Base-by-base conservation (phyloP, 2,329 filamentous ascomycete genomes). In the Fusarium torulosum region DNA sequence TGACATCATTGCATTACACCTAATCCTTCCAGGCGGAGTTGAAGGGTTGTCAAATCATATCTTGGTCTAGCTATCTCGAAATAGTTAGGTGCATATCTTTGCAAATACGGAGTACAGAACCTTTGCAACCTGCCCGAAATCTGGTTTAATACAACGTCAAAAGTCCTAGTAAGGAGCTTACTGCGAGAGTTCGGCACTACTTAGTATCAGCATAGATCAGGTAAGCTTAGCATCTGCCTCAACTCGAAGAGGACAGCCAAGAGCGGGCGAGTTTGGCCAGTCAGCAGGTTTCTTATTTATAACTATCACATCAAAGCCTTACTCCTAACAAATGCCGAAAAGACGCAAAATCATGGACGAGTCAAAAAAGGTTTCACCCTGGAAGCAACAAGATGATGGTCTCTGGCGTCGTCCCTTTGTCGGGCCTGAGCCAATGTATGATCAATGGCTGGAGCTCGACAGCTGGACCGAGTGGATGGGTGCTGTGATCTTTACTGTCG, bases 391-490 rank as follows among this genome's bases (percentile, higher is more conserved):
- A 21, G 23, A 10, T 4, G 41, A 59, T 3, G 33, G 52, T 9
- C 15, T 40, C 15, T 59, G 41, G 55, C 27, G 33, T 3, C 43
- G 53, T n/a, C 43, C 43, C 3, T 29, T 59, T 14, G n/a, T 51
- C 1, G 57, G 43, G 2, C 43, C 57, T 5, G 31, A 59, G 23
- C 42, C 37, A 23, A 59, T 59, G 31, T 59, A 51, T 4, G 57
- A 59, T 25, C 43, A 59, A n/a, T 59, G 54, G 43, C 53, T 59
- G 5, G 37, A 59, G 13, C 31, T 59, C 11, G 29, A 59, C 3
- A 43, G 29, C 2, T 59, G 37, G 43, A 43, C 53, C 17, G 43
- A 43, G 35, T 50, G 43, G 43, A 59, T 51, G 37, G 14, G 17
- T 13, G 23, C 31, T 14, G 13, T 59, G 13, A 31, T 31, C 4